phyloP scores from a whole-genome alignment of 202 grass and related monocot genomes.

The Zizania palustris region DNA sequence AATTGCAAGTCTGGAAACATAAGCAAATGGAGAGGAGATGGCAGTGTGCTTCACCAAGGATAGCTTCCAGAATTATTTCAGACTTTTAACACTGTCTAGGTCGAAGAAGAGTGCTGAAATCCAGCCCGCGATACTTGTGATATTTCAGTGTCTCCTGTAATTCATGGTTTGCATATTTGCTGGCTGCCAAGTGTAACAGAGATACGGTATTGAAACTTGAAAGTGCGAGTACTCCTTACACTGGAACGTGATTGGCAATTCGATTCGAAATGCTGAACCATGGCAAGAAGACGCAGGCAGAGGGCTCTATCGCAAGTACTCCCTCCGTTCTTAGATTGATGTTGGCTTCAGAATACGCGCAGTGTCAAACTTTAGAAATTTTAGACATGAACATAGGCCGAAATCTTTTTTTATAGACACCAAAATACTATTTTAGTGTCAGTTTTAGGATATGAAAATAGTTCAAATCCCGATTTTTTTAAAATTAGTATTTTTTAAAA shows the following conservation, averaged over 20 bases:
- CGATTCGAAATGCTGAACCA: background rate
- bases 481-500: too few relatives aligned
- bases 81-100: background rate
- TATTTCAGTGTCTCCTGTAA: background rate
- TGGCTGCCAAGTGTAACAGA: background rate
- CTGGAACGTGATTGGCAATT: background rate
- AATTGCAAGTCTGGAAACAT: slow-evolving; percentile 24
- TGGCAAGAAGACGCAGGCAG: too few relatives aligned
- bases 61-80: slow-evolving; percentile 2
- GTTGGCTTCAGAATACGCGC: too few relatives aligned
- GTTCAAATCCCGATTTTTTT: too few relatives aligned
- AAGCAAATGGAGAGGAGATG: background rate
- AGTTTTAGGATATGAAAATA: background rate
- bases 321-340: too few relatives aligned
- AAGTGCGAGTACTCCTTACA: background rate
- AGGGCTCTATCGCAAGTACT: too few relatives aligned
- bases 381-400: too few relatives aligned
- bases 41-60: background rate
- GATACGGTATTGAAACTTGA: background rate
- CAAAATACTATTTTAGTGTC: too few relatives aligned
- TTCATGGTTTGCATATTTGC: background rate
- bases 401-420: too few relatives aligned
- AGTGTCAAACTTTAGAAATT: background rate
- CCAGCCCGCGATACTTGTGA: background rate
- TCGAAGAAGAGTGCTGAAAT: background rate